Conservation (phyloP, 768 basidiomycete genomes). For the Filobasidium wieringae region DNA sequence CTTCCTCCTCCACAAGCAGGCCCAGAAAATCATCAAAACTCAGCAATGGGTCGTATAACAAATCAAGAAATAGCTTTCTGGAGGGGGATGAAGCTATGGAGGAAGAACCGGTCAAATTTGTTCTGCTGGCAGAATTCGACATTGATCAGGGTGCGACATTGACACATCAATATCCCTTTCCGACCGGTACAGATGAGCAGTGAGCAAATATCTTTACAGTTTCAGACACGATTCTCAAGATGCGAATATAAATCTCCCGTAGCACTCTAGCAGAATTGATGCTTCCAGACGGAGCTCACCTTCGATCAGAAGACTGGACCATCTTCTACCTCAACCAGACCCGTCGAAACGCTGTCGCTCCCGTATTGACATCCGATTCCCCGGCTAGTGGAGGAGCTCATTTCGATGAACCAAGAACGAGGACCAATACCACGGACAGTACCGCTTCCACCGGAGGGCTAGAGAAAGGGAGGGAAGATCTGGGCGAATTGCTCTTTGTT, state of each 20-base stretch:
- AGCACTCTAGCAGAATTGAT: conserved; percentile 92
- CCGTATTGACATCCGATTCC: conserved; percentile 51
- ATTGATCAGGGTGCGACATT: conserved; percentile 87
- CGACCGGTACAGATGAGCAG: conserved; percentile 90
- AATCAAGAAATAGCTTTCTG: too few species aligned
- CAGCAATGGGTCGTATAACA: too few species aligned
- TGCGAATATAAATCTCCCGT: background rate
- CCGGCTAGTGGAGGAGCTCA: background rate
- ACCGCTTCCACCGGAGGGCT: background rate
- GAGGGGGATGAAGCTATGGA: conserved; percentile 6
- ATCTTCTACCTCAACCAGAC: conserved; percentile 97
- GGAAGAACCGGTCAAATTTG: conserved; percentile 53
- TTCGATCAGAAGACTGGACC: conserved; percentile 92
- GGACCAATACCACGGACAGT: too few species aligned
- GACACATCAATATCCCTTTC: conserved; percentile 90
- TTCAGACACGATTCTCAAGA: background rate
- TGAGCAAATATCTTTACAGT: conserved; percentile 39
- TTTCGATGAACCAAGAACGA: too few species aligned
- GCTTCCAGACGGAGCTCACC: conserved; percentile 96
- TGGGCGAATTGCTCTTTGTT: conserved; percentile 62
- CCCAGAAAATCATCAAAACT: too few species aligned
- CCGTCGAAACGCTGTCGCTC: conserved; percentile 70
- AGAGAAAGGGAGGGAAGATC: conserved; percentile 21
- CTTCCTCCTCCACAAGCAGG: too few species aligned
- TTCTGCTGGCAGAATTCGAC: conserved; percentile 96